Evolutionary conservation across 306 rosid genomes (phyloP).

Genomic region (Pachyrhizus erosus): DNA sequence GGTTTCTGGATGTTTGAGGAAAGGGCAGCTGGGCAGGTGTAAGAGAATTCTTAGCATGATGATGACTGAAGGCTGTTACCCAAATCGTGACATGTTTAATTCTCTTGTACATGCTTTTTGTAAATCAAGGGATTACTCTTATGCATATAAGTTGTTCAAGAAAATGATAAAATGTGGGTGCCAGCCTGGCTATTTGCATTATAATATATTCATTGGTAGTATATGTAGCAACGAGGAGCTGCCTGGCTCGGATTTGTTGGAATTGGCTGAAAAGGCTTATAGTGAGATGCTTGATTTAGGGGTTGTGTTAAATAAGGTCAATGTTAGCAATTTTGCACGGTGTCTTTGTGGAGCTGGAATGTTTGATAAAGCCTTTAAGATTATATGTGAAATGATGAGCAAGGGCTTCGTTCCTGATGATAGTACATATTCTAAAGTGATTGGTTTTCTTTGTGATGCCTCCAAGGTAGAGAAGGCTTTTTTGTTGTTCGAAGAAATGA

Average conservation of each 20-base stretch:
- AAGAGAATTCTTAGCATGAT: constrained; percentile 88
- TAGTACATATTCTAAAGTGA: constrained; percentile 82
- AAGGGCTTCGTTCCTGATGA: constrained; percentile 83
- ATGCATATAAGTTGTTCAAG: constrained; percentile 75
- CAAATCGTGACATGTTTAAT: constrained; percentile 72
- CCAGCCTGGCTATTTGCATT: constrained; percentile 73
- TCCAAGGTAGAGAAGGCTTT: constrained; percentile 84
- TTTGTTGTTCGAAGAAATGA: constrained; percentile 78
- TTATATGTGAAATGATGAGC: constrained; percentile 77
- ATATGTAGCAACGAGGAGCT: constrained; percentile 62
- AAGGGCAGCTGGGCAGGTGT: constrained; percentile 77
- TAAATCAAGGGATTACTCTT: constrained; percentile 65
- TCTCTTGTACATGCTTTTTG: constrained; percentile 84
- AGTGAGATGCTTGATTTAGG: constrained; percentile 78
- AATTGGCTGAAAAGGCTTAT: constrained; percentile 80
- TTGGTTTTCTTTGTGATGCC: constrained; percentile 73
- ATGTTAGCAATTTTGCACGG: constrained; percentile 70
- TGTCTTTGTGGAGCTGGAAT: constrained; percentile 81
- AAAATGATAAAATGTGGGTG: constrained; percentile 73
- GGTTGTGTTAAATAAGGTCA: constrained; percentile 72
- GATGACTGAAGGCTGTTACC: constrained; percentile 86
- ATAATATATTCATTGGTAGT: constrained; percentile 79
- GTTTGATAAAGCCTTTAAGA: constrained; percentile 74
- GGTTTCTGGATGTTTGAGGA: constrained; percentile 78
- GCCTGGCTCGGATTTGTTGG: constrained; percentile 61